Percentiles rank a stretch among this genome's conserved stretches.
Conservation (phyloP, 1,139 yeast genomes). For the Candida albicans region DNA sequence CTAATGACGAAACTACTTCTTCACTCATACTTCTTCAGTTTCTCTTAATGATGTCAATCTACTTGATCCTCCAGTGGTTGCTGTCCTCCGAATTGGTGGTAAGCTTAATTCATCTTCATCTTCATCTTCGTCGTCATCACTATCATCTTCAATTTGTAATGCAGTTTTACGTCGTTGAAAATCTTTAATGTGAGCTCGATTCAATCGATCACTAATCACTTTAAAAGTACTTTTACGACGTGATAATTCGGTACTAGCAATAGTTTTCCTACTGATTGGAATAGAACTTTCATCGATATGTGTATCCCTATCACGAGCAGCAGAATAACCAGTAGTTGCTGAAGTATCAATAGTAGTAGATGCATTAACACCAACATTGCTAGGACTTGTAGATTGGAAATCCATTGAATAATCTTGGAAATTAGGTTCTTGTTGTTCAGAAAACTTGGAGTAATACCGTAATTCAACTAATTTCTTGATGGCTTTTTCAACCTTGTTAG, state of each 20-base stretch:
- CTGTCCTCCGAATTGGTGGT: slow-evolving; percentile 1
- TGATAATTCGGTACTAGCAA: slow-evolving; percentile 10
- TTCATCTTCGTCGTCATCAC: slow-evolving; percentile 40
- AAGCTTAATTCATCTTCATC: slow-evolving; percentile 11
- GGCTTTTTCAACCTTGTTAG: slow-evolving; percentile 37
- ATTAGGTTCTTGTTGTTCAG: slow-evolving; percentile 5
- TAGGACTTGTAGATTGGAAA: slow-evolving; percentile 2
- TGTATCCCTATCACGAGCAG: slow-evolving; percentile 11
- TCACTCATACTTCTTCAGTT: slow-evolving; percentile 1
- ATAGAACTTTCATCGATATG: slow-evolving; percentile 15
- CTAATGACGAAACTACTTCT: no score
- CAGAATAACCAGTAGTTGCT: slow-evolving; percentile 9
- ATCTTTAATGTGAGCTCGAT: slow-evolving; percentile 84
- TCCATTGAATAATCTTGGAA: neutral
- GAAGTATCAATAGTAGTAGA: neutral
- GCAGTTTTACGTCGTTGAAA: slow-evolving; percentile 65
- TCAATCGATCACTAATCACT: slow-evolving; percentile 60
- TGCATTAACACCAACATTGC: neutral
- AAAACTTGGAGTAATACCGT: slow-evolving; percentile 21
- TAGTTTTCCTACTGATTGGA: slow-evolving; percentile 10
- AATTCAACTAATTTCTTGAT: slow-evolving; percentile 41
- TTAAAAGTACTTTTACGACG: slow-evolving; percentile 37
- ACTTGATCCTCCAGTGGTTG: slow-evolving; percentile 2
- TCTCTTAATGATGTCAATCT: slow-evolving; percentile 9
- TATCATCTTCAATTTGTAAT: slow-evolving; percentile 35